phyloP scores from a whole-genome alignment of 208 protist genomes.

The Leishmania tropica region DNA sequence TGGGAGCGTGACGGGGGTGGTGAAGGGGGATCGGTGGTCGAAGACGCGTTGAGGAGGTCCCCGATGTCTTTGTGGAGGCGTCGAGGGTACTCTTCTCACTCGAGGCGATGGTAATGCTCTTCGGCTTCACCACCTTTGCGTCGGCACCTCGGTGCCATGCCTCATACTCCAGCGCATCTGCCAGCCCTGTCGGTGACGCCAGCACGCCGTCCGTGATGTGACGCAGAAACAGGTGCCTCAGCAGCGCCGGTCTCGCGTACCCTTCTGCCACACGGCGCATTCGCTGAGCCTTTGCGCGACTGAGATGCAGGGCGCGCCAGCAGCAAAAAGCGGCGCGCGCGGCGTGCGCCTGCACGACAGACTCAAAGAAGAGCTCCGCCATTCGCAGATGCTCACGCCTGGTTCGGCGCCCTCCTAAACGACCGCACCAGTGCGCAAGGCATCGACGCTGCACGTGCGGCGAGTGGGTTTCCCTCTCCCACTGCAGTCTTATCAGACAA shows the following conservation, averaged over 20 bases:
- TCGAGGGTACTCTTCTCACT: not conserved
- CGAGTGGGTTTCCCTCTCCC: not conserved
- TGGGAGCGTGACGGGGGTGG: not conserved
- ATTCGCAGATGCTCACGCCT: not conserved
- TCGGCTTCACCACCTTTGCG: not conserved
- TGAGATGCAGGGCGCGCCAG: constrained; percentile 3
- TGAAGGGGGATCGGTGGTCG: constrained; percentile 14
- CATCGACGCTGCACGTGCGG: constrained; percentile 1
- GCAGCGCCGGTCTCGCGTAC: constrained; percentile 25
- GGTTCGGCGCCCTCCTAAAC: not conserved
- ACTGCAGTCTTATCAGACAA: not conserved
- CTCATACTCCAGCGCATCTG: not conserved
- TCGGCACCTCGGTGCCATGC: not conserved
- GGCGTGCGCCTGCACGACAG: constrained; percentile 10
- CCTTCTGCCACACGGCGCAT: constrained; percentile 28
- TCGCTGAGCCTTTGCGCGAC: constrained; percentile 5
- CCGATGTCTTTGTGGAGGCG: not conserved
- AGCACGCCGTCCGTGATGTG: constrained; percentile 18
- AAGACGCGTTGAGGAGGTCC: not conserved
- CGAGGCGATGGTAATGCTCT: not conserved
- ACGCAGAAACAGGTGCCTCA: constrained; percentile 23
- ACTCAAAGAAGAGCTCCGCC: constrained; percentile 9
- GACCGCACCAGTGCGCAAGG: constrained; percentile 4
- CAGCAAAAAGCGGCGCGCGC: not conserved
- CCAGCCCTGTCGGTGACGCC: constrained; percentile 1